A percentile compares a stretch with the other conserved stretches of the same genome.
These are phyloP conservation scores for Symbiodinium pilosum DNA, from an alignment of 73 alveolate genomes.

Conservation along the genomic window DNA sequence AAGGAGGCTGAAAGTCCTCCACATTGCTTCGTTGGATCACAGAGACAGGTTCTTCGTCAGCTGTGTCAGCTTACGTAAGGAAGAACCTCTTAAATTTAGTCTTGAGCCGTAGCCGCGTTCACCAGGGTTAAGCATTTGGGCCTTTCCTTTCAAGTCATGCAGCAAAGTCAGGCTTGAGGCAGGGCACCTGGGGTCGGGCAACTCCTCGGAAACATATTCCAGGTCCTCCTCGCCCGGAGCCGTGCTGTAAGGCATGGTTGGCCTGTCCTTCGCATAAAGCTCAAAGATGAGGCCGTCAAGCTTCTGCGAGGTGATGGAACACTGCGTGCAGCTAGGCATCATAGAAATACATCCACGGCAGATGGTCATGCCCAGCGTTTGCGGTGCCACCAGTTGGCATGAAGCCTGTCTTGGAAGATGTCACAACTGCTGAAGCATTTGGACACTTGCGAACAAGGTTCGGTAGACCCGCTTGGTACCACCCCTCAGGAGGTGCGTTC, in stretches of 20 bases:
- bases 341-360: constrained; percentile 93
- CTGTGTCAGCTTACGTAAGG: too few relatives aligned
- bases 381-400: constrained; percentile 62
- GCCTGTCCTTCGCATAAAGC: constrained; percentile 45
- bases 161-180: background rate
- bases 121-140: too few relatives aligned
- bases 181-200: constrained; percentile 75
- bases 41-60: too few relatives aligned
- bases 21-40: too few relatives aligned
- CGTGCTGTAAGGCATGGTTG: constrained; percentile 91
- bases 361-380: background rate
- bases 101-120: too few relatives aligned
- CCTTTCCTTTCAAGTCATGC: too few relatives aligned
- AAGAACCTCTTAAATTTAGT: too few relatives aligned
- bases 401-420: too few relatives aligned
- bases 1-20: background rate
- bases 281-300: too few relatives aligned
- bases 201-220: constrained; percentile 61
- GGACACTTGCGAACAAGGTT: background rate
- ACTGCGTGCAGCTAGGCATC: constrained; percentile 12
- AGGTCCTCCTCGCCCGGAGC: constrained; percentile 82
- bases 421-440: too few relatives aligned
- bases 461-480: constrained; percentile 49
- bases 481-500: constrained; percentile 57
- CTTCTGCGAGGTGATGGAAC: too few relatives aligned